These are phyloP conservation scores for Candida silvicultrix DNA, from an alignment of 805 yeast species.

Conservation along the genomic window DNA sequence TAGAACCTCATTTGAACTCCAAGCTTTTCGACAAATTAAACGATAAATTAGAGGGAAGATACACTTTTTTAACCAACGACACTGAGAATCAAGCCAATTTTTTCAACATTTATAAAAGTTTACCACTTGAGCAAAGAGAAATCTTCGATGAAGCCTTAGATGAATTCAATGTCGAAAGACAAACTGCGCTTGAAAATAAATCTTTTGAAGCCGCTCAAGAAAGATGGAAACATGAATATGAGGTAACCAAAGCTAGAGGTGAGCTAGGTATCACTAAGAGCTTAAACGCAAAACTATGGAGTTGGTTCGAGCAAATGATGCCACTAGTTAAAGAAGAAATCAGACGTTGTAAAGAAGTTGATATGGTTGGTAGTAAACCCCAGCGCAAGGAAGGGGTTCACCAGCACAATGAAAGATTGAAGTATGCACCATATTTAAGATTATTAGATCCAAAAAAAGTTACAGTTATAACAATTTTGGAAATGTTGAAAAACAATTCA, in stretches of 20 bases:
- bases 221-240: conserved; percentile 83
- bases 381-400: no score
- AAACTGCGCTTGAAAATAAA: conserved; percentile 64
- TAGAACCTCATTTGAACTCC: conserved; percentile 26
- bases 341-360: conserved; percentile 41
- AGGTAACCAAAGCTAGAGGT: conserved; percentile 55
- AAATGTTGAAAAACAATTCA: conserved; percentile 65
- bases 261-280: conserved; percentile 45
- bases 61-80: conserved; percentile 26
- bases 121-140: conserved; percentile 42
- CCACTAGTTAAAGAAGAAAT: conserved; percentile 69
- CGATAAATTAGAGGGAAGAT: conserved; percentile 27
- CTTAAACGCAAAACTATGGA: conserved; percentile 70
- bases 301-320: conserved; percentile 73
- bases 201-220: conserved; percentile 83
- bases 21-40: conserved; percentile 25
- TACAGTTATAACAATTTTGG: conserved; percentile 80
- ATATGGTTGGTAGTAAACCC: conserved; percentile 15
- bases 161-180: conserved; percentile 67
- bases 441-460: conserved; percentile 74
- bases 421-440: conserved; percentile 72
- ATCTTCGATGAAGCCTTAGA: conserved; percentile 66
- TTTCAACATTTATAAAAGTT: conserved; percentile 53
- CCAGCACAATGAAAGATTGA: conserved; percentile 30
- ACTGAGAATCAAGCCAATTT: conserved; percentile 41